Conservation (phyloP, 148 eudicot species). For the Rhododendron simsii region DNA sequence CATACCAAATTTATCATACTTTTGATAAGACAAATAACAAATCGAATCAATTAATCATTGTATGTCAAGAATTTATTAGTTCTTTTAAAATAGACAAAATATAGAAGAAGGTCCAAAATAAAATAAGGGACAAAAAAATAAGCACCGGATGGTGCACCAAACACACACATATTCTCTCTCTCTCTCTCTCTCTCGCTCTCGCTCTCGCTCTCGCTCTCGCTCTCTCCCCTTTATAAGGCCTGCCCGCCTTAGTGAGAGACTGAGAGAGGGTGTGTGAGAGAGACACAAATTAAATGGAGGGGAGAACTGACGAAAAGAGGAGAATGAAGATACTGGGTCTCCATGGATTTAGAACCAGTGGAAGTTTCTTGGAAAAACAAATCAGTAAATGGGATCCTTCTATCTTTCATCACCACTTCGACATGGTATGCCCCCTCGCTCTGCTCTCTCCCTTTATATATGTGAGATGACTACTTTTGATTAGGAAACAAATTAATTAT, state of each 20-base stretch:
- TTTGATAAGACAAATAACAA: too few relatives aligned
- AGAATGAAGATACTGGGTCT: conserved; percentile 65
- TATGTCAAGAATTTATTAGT: too few relatives aligned
- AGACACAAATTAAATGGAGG: conserved; percentile 24
- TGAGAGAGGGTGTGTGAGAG: not conserved
- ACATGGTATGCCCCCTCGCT: conserved; percentile 36
- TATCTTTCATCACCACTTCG: conserved; percentile 45
- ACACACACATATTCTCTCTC: not conserved
- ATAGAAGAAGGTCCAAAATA: not conserved
- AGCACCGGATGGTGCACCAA: not conserved
- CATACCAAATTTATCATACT: too few relatives aligned
- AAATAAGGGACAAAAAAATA: not conserved
- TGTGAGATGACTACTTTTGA: too few relatives aligned
- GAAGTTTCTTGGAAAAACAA: conserved; percentile 69
- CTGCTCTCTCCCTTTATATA: not conserved
- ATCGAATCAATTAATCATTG: too few relatives aligned
- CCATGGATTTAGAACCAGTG: conserved; percentile 92
- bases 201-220: not conserved
- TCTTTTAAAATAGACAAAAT: not conserved
- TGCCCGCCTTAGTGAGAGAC: not conserved
- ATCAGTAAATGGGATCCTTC: conserved; percentile 81
- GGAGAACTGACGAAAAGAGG: conserved; percentile 25
- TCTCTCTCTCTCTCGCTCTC: not conserved
- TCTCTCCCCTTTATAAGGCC: not conserved
- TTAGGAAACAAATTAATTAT: not conserved